phyloP scores from a whole-genome alignment of 805 yeast genomes.

The Metschnikowia santaceciliae region DNA sequence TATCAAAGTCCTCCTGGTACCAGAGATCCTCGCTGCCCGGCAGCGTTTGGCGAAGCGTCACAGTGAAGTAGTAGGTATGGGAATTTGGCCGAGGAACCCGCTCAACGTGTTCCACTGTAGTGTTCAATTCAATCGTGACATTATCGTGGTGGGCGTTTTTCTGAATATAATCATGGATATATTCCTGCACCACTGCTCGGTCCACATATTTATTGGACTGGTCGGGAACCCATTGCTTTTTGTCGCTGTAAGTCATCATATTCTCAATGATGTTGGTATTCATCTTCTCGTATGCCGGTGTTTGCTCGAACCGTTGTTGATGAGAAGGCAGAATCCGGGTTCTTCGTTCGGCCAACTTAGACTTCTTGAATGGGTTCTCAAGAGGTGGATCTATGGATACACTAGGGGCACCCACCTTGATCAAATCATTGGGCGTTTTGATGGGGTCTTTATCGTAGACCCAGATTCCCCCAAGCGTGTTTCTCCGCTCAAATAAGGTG shows the following conservation, averaged over 20 bases:
- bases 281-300: constrained; percentile 24
- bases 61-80: constrained; percentile 21
- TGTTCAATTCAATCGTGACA: constrained; percentile 23
- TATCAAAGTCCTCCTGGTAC: constrained; percentile 36
- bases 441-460: constrained; percentile 23
- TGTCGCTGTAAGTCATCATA: constrained; percentile 44
- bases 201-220: constrained; percentile 25
- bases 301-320: constrained; percentile 28
- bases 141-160: constrained; percentile 18
- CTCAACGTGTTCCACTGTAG: constrained; percentile 40
- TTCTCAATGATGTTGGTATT: constrained; percentile 42
- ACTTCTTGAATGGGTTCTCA: constrained; percentile 18
- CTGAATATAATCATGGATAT: constrained; percentile 26
- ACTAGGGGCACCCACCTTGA: constrained; percentile 20
- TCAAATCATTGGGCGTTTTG: constrained; percentile 12
- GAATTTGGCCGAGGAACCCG: constrained; percentile 12
- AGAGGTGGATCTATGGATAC: constrained; percentile 25
- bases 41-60: constrained; percentile 26
- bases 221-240: constrained; percentile 31
- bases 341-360: not conserved
- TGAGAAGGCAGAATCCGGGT: not conserved
- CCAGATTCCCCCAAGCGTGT: constrained; percentile 44
- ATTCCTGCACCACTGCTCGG: constrained; percentile 24
- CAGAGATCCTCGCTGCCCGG: constrained; percentile 27
- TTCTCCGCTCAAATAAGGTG: constrained; percentile 39